Conservation (phyloP, 345 rosid species). For the Eucalyptus pauciflora region DNA sequence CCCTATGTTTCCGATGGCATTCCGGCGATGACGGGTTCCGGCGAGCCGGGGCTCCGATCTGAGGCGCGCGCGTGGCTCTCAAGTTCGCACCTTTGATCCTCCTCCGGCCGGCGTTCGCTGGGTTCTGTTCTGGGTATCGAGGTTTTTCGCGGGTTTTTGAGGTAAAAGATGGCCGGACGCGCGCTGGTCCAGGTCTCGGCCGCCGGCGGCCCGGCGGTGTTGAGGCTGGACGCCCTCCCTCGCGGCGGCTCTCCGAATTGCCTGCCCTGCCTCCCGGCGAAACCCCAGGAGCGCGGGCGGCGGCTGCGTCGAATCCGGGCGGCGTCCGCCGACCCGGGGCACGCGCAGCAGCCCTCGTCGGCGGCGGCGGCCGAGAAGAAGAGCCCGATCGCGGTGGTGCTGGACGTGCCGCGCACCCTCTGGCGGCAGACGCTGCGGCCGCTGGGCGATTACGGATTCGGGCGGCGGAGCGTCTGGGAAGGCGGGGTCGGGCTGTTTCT, state of each 20-base stretch:
- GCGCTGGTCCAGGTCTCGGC: background rate
- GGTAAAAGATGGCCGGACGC: background rate
- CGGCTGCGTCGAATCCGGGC: conserved; percentile 22
- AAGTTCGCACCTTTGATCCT: background rate
- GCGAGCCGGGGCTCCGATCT: background rate
- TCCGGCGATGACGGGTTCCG: background rate
- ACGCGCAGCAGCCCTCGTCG: conserved; percentile 30
- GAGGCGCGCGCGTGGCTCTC: background rate
- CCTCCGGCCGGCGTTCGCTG: background rate
- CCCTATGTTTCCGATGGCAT: background rate
- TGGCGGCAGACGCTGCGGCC: conserved; percentile 87
- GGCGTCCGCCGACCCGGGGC: conserved; percentile 38
- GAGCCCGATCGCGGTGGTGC: conserved; percentile 46
- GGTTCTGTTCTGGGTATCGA: background rate
- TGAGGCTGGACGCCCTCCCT: background rate
- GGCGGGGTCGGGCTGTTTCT: conserved; percentile 98
- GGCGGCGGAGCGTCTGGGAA: conserved; percentile 91
- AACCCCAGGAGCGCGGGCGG: conserved; percentile 21
- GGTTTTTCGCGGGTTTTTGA: background rate
- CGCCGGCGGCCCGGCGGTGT: background rate
- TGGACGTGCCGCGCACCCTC: conserved; percentile 54
- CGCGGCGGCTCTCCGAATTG: background rate
- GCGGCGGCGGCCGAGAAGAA: conserved; percentile 17
- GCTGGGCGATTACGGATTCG: conserved; percentile 86
- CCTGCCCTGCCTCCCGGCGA: conserved; percentile 43